Conservation (phyloP, 768 basidiomycete genomes). For the Leucosporidium creatinivorum region DNA sequence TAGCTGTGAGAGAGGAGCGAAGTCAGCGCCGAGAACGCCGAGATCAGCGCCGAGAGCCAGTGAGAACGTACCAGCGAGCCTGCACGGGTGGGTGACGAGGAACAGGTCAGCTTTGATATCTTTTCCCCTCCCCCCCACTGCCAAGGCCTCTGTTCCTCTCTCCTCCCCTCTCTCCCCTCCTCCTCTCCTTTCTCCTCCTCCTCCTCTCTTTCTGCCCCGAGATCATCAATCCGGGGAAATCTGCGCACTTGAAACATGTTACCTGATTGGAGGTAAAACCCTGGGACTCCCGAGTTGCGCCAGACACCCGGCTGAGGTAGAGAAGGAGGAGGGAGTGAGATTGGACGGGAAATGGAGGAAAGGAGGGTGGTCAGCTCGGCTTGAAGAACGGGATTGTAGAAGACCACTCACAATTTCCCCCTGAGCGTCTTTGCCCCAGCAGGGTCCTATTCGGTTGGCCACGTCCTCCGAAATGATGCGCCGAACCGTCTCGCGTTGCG, state of each 20-base stretch:
- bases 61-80: too few relatives aligned
- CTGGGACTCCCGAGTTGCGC: conserved; percentile 19
- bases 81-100: too few relatives aligned
- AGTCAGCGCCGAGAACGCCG: neutral
- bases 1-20: too few relatives aligned
- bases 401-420: conserved; percentile 37
- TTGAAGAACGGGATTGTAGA: neutral
- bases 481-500: conserved; percentile 38
- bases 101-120: too few relatives aligned
- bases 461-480: conserved; percentile 39
- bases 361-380: neutral
- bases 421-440: conserved; percentile 42
- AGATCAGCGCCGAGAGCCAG: too few relatives aligned
- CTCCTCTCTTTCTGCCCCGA: too few relatives aligned
- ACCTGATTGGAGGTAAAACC: conserved; percentile 15
- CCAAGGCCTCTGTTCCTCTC: too few relatives aligned
- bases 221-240: conserved; percentile 12
- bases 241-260: conserved; percentile 32
- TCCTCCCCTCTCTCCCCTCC: too few relatives aligned
- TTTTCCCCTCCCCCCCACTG: too few relatives aligned
- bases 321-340: neutral
- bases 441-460: conserved; percentile 37
- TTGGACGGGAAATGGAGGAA: too few relatives aligned
- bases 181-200: too few relatives aligned
- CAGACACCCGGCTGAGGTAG: conserved; percentile 8